phyloP scores from a whole-genome alignment of 2,329 filamentous ascomycete species.

The Penicillium sp. region DNA sequence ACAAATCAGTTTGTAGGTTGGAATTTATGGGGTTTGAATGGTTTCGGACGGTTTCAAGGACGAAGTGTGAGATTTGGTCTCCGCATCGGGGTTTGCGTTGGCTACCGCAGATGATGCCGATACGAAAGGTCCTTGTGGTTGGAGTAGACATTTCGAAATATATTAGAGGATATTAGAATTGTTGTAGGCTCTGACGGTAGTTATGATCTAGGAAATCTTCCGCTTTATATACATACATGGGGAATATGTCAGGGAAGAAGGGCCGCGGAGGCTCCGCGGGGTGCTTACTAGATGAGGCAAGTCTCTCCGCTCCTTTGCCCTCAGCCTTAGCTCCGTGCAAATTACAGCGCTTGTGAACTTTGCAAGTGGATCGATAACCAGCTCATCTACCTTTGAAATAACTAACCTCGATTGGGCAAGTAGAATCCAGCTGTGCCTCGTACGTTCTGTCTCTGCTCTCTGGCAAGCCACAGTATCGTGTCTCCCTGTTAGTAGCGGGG shows the following conservation, averaged over 20 bases:
- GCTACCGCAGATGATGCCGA: neutral
- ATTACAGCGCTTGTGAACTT: neutral
- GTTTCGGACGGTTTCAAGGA: neutral
- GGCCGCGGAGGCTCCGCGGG: neutral
- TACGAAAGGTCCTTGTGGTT: neutral
- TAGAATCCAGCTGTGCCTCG: neutral
- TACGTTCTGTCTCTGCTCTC: neutral
- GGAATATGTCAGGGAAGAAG: neutral
- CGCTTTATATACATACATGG: neutral
- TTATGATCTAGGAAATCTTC: neutral
- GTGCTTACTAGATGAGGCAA: neutral
- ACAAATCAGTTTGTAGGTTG: neutral
- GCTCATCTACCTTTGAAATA: too few relatives aligned
- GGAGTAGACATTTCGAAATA: neutral
- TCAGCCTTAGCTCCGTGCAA: neutral
- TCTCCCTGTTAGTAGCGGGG: slow-evolving; percentile 1
- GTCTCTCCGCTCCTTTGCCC: neutral
- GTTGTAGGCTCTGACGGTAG: neutral
- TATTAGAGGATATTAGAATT: neutral
- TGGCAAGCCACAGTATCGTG: neutral
- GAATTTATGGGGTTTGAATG: neutral
- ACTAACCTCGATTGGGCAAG: neutral
- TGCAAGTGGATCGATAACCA: neutral
- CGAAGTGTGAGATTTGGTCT: neutral
- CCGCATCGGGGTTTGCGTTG: neutral